Percentiles rank a stretch among this genome's conserved stretches.
phyloP scores from a whole-genome alignment of 495 filamentous ascomycete genomes.

The Neurospora cerealis region DNA sequence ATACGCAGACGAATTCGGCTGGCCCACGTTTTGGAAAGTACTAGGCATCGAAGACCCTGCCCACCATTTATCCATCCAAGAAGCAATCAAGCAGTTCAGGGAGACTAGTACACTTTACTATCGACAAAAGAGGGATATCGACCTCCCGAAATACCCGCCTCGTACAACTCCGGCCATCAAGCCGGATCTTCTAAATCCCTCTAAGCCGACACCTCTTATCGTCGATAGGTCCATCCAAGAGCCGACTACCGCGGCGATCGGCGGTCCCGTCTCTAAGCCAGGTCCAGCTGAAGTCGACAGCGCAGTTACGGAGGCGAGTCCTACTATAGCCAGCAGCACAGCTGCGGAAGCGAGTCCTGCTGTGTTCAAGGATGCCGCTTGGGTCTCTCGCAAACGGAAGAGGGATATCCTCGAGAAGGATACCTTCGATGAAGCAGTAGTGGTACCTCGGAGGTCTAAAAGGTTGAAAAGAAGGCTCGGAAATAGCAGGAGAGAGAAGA shows the following conservation, averaged over 20 bases:
- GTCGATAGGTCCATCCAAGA: not conserved
- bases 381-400: no score
- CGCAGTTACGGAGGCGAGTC: not conserved
- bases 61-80: slow-evolving; percentile 24
- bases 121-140: not conserved
- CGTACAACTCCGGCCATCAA: not conserved
- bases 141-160: not conserved
- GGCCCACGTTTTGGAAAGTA: slow-evolving; percentile 13
- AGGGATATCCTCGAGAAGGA: no score
- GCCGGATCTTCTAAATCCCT: not conserved
- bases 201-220: not conserved
- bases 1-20: slow-evolving; percentile 18
- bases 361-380: not conserved
- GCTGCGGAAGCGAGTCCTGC: not conserved
- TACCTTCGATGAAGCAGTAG: no score
- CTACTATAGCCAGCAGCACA: no score
- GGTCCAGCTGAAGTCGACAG: not conserved
- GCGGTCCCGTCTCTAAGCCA: not conserved
- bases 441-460: no score
- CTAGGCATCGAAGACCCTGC: slow-evolving; percentile 24
- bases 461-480: no score
- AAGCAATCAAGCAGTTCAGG: slow-evolving; percentile 19
- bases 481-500: no score
- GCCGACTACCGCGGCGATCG: not conserved
- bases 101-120: slow-evolving; percentile 23